Base-by-base conservation (phyloP, 257 asterid species). In the Fraxinus pennsylvanica region DNA sequence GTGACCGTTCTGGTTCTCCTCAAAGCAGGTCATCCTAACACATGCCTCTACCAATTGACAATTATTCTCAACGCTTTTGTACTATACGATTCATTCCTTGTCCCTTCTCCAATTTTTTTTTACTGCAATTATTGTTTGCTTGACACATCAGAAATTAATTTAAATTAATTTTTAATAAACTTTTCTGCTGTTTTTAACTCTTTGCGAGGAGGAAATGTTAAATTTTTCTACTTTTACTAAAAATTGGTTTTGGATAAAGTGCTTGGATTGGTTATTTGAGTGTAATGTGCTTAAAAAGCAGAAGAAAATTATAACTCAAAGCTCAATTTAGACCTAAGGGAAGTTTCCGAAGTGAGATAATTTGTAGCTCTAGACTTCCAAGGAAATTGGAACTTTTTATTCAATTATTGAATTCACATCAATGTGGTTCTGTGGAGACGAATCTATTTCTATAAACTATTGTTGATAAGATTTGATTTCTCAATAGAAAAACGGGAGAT, bases 1-100 rank as follows among this genome's bases (percentile, higher is more conserved):
- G 94, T 70, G 94, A 90, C 71, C 97, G 91, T 43, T 79, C 91
- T 65, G 96, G 91, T 3, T 90, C 97, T 43, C 96, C 89, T 74
- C 82, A 72, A 65, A 89, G 72, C 89, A 87, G 97, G 97, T 91
- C 25, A 25, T 17, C 22, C 30, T 75, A 47, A 36, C 38, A 47
- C 10, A 71, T 6, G 52, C 32, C 70, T 74, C 61, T 45, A 29
- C 68, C 69, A 9, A 41, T 50, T 27, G 75, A 39, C 32, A 50
- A 68, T 59, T 82, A 47, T 67, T 67, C 13, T 73, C 69, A 13
- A 63, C 30, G 17, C 4, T 57, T 57, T 17, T 50, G 66, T n/a
- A 19, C 27, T 1, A 54, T 57, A n/a, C 15, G 66, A 41, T 80
- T 10, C 38, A 36, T 6, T 47, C 36, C 38, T 39, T 54, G 32